A percentile compares a stretch with the other conserved stretches of the same genome.
Evolutionary conservation across 163 green algal genomes (phyloP).

Genomic region (Scenedesmus sp.): DNA sequence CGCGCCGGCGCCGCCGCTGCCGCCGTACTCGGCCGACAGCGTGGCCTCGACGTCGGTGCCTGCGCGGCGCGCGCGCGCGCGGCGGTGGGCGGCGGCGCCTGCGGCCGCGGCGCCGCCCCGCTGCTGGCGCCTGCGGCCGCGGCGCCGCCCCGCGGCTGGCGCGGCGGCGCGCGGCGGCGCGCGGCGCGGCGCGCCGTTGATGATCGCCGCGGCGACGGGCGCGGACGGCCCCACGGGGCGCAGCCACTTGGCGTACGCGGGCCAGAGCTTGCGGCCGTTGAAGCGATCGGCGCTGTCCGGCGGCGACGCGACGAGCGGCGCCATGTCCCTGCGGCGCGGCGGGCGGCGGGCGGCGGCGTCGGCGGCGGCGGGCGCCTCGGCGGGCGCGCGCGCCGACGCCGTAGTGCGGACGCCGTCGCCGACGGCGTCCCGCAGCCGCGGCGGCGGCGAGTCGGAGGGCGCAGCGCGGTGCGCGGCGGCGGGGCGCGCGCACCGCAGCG

Average conservation of each 20-base stretch:
- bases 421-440: no score
- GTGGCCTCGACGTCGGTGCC: slow-evolving; percentile 45
- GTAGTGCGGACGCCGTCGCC: no score
- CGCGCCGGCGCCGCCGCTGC: slow-evolving; percentile 23
- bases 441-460: no score
- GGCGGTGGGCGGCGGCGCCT: slow-evolving; percentile 19
- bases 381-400: not conserved
- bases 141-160: no score
- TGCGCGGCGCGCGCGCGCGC: slow-evolving; percentile 37
- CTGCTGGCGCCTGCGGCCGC: no score
- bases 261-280: slow-evolving; percentile 53
- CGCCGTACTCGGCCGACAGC: slow-evolving; percentile 57
- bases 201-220: slow-evolving; percentile 31
- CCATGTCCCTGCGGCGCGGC: slow-evolving; percentile 13
- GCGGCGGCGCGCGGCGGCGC: no score
- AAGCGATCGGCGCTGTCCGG: slow-evolving; percentile 56
- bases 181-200: not conserved
- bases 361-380: no score
- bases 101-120: no score
- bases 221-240: slow-evolving; percentile 46
- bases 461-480: no score
- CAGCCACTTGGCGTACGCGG: slow-evolving; percentile 57
- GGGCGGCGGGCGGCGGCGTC: no score
- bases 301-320: slow-evolving; percentile 42
- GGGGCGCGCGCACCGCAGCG: not conserved